Conservation (phyloP, 2,329 filamentous ascomycete genomes). For the Cordyceps pruinosa region DNA sequence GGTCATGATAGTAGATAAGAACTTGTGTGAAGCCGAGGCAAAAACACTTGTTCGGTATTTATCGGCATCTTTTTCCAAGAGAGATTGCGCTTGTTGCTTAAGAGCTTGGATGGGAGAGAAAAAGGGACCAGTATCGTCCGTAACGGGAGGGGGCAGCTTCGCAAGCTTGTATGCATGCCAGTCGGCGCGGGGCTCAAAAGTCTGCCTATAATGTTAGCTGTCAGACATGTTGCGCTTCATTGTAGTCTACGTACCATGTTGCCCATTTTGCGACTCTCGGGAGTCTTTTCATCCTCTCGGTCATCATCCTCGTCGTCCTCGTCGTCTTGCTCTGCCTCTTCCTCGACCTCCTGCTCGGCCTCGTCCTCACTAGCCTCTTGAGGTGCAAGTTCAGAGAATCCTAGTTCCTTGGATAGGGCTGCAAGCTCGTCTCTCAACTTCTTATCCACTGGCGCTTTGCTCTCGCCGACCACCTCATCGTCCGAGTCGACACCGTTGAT, state of each 20-base stretch:
- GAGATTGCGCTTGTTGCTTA: conserved; percentile 62
- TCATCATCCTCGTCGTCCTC: conserved; percentile 26
- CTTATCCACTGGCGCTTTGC: conserved; percentile 35
- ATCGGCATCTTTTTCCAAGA: conserved; percentile 72
- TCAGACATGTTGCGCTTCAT: conserved; percentile 19
- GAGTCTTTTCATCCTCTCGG: conserved; percentile 21
- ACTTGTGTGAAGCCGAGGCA: conserved; percentile 84
- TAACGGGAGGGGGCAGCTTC: conserved; percentile 35
- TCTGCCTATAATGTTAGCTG: conserved; percentile 35
- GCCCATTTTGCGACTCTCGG: conserved; percentile 26
- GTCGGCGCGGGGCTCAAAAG: conserved; percentile 51
- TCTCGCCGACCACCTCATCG: conserved; percentile 26
- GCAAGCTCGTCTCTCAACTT: conserved; percentile 29
- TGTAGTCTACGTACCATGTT: conserved; percentile 27
- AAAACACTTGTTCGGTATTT: conserved; percentile 68
- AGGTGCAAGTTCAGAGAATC: conserved; percentile 27
- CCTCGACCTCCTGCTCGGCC: conserved; percentile 25
- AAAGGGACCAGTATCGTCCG: conserved; percentile 40
- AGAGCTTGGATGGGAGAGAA: conserved; percentile 41
- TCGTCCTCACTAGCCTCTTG: conserved; percentile 33
- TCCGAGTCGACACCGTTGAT: conserved; percentile 46
- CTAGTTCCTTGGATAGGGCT: conserved; percentile 33
- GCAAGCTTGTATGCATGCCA: conserved; percentile 45
- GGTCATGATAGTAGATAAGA: conserved; percentile 94
- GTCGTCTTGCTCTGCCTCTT: conserved; percentile 26